Base-by-base conservation (phyloP, 2,329 filamentous ascomycete genomes). In the Tolypocladium inflatum region DNA sequence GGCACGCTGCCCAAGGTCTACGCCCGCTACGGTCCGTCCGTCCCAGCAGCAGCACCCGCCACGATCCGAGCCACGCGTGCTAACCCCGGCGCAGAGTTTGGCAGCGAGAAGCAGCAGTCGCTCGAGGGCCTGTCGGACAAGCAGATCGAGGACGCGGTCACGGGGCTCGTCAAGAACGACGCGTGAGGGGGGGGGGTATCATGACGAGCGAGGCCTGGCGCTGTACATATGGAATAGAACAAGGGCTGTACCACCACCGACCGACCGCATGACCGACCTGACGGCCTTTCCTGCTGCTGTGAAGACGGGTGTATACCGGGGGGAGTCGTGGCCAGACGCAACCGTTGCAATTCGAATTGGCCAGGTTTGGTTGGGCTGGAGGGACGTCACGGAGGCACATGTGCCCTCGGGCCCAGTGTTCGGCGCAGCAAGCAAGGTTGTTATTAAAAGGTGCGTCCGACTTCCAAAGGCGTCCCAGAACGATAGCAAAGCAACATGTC, bases 1-100 rank as follows among this genome's bases (percentile, higher is more conserved):
- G 91, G 90, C 69, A 90, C 90, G 57, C 79, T 89, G 72, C 93
- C 94, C 63, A 88, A 85, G 74, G 85, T 99, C 63, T 97, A 88
- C 75, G 92, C 93, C 66, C 83, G 94, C 86, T 99, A 95, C 73
- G 93, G 91, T 96, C 75, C 62, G 70, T 63, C 26, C 30, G 7
- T 33, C 30, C 30, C 30, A 33, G 6, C 13, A 2, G 26, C 26
- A 1, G 26, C 26, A 5, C 26, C 26, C 26, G 26, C 26, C 2
- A 26, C 26, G 26, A 26, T 26, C 26, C 21, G 21, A 8, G 43
- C 21, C 1, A 26, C 21, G 5, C 50, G 39, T 58, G 53, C 66
- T 70, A 50, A 71, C 59, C 19, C 19, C 48, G 55, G 9, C 45
- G 35, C 63, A 83, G 81, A 83, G 45, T 76, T 82, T 58, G 82